phyloP scores from a whole-genome alignment of 306 rosid genomes.

The Casuarina cunninghamiana region DNA sequence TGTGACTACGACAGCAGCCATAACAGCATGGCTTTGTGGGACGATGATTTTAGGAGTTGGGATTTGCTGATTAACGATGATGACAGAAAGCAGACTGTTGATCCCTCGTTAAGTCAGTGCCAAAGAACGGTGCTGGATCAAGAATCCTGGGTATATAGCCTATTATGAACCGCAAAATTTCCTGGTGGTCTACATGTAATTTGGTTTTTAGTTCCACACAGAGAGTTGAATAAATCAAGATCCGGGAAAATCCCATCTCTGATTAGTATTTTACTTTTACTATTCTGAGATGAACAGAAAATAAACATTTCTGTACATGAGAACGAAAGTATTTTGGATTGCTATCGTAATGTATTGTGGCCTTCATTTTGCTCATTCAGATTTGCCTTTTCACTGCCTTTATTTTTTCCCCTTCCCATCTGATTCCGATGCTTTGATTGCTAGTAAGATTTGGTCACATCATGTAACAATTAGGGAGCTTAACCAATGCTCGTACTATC shows the following conservation, averaged over 20 bases:
- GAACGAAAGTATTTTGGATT: conserved; percentile 20
- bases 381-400: neutral
- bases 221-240: conserved; percentile 27
- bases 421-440: too few species aligned
- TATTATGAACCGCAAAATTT: conserved; percentile 30
- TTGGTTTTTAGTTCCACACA: conserved; percentile 29
- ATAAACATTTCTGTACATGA: conserved; percentile 25
- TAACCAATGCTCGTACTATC: too few species aligned
- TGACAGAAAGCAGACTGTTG: conserved; percentile 37
- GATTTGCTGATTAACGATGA: conserved; percentile 41
- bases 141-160: conserved; percentile 50
- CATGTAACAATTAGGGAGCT: too few species aligned
- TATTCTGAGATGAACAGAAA: conserved; percentile 1
- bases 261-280: conserved; percentile 13
- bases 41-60: conserved; percentile 64
- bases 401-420: too few species aligned
- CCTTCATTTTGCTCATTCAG: neutral
- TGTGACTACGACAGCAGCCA: conserved; percentile 16
- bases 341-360: conserved; percentile 3
- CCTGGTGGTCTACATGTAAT: conserved; percentile 33
- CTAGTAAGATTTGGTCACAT: too few species aligned
- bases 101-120: conserved; percentile 42
- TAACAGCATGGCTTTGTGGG: conserved; percentile 43
- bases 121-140: conserved; percentile 48
- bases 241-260: conserved; percentile 22